These are phyloP conservation scores for Cnidoscolus chayamansa DNA, from an alignment of 441 rosid genomes.

Conservation along the genomic window DNA sequence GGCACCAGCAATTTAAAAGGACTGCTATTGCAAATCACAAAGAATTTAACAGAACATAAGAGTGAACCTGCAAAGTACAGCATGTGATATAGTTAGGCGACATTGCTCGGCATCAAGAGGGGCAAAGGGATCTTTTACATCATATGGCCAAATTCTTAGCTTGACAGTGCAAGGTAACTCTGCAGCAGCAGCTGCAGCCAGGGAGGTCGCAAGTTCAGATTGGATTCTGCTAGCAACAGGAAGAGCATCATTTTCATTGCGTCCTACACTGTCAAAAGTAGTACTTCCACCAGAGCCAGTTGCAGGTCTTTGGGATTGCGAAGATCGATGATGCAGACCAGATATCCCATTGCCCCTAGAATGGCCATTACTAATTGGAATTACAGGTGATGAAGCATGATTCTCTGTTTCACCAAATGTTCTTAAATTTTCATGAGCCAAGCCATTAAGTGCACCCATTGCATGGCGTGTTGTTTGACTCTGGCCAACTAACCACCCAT, in stretches of 20 bases:
- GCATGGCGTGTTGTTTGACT: conserved; percentile 51
- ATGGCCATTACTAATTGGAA: conserved; percentile 40
- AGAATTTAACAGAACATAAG: conserved; percentile 1
- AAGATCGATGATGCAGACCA: conserved; percentile 38
- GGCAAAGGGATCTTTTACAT: conserved; percentile 52
- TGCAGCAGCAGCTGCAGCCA: conserved; percentile 58
- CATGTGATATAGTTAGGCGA: conserved; percentile 66
- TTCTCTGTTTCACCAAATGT: conserved; percentile 1
- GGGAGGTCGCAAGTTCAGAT: conserved; percentile 63
- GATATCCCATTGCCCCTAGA: conserved; percentile 55
- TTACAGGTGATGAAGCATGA: conserved; percentile 6
- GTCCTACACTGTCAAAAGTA: conserved; percentile 27
- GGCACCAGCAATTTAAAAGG: background rate
- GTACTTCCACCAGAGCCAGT: conserved; percentile 42
- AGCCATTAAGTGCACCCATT: conserved; percentile 39
- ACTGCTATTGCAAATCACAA: background rate
- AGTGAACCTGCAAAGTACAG: conserved; percentile 75
- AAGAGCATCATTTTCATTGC: conserved; percentile 39
- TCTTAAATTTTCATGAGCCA: conserved; percentile 38
- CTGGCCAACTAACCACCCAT: conserved; percentile 77
- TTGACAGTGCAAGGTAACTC: conserved; percentile 85
- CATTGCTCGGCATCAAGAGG: conserved; percentile 47
- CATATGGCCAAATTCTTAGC: conserved; percentile 68
- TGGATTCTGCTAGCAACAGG: conserved; percentile 52
- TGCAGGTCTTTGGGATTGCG: conserved; percentile 51